These are phyloP conservation scores for Arthrobotrys entomopaga DNA, from an alignment of 2,329 filamentous ascomycete species.

Conservation along the genomic window DNA sequence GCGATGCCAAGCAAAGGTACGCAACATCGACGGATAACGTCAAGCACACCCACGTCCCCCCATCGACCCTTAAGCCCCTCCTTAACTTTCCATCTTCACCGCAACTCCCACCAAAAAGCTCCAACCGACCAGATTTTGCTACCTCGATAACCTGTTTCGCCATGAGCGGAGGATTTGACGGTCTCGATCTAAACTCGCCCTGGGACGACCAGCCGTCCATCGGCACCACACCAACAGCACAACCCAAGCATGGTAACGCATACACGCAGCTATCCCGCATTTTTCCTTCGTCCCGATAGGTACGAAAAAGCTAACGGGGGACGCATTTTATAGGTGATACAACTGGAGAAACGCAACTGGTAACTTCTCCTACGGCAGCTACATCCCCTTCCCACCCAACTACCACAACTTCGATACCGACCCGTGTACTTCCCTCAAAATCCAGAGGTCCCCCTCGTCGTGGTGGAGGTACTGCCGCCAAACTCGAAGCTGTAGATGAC, in stretches of 20 bases:
- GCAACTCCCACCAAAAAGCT: slow-evolving; percentile 4
- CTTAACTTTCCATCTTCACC: not conserved
- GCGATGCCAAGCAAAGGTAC: slow-evolving; percentile 54
- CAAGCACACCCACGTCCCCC: not conserved
- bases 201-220: slow-evolving; percentile 55
- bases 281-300: not conserved
- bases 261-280: not conserved
- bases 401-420: slow-evolving; percentile 45
- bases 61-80: not conserved
- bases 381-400: slow-evolving; percentile 18
- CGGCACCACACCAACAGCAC: slow-evolving; percentile 6
- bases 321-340: slow-evolving; percentile 22
- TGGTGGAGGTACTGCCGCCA: slow-evolving; percentile 78
- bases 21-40: slow-evolving; percentile 36
- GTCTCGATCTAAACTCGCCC: slow-evolving; percentile 51
- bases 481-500: slow-evolving; percentile 79
- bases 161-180: slow-evolving; percentile 55
- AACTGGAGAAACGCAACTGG: slow-evolving; percentile 20
- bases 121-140: slow-evolving; percentile 10
- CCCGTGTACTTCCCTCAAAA: slow-evolving; percentile 43
- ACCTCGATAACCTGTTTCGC: slow-evolving; percentile 12
- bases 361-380: slow-evolving; percentile 6
- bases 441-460: slow-evolving; percentile 65
- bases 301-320: not conserved
- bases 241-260: slow-evolving; percentile 43